These are phyloP conservation scores for Acanthamoeba sp. DNA, from an alignment of 208 protist genomes.

Conservation along the genomic window DNA sequence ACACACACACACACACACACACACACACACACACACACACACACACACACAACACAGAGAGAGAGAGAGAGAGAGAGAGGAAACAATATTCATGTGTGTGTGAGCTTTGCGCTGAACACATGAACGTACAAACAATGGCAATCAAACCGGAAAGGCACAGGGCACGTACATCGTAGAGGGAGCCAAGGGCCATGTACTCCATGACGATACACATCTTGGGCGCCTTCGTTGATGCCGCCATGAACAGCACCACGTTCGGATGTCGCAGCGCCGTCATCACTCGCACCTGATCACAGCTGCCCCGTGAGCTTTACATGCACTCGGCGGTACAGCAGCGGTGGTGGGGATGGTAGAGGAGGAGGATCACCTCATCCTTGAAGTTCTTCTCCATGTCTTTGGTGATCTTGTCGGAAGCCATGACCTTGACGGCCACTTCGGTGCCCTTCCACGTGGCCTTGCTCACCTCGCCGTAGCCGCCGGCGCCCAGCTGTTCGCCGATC, in stretches of 20 bases:
- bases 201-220: slow-evolving; percentile 67
- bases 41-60: no score
- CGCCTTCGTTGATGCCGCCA: slow-evolving; percentile 77
- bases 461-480: slow-evolving; percentile 20
- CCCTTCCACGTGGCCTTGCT: slow-evolving; percentile 53
- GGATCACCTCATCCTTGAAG: slow-evolving; percentile 70
- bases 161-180: slow-evolving; percentile 5
- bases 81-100: no score
- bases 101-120: no score
- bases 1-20: no score
- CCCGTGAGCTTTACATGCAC: no score
- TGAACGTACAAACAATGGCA: neutral
- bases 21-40: no score
- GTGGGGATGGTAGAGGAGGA: no score
- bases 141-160: neutral
- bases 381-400: slow-evolving; percentile 56
- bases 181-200: slow-evolving; percentile 58
- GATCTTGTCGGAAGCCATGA: slow-evolving; percentile 58
- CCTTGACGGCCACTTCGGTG: slow-evolving; percentile 48
- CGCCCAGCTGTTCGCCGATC: slow-evolving; percentile 47
- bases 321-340: no score
- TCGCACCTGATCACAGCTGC: no score
- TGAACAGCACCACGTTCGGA: slow-evolving; percentile 85
- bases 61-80: no score
- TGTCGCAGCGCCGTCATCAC: slow-evolving; percentile 81